Evolutionary conservation across 148 eudicot species (phyloP).

Genomic region (Rhododendron williamsianum): DNA sequence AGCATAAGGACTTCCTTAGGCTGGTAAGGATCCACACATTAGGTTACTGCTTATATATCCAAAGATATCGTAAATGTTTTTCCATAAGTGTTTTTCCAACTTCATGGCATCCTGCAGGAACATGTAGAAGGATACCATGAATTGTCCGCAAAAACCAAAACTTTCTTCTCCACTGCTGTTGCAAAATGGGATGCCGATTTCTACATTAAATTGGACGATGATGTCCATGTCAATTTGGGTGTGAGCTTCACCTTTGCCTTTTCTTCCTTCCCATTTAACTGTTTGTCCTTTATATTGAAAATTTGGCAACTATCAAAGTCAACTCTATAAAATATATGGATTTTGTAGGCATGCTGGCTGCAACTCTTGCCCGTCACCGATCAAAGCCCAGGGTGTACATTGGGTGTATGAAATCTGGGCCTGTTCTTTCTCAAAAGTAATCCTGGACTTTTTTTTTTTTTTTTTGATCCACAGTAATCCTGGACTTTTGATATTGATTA

Average conservation of each 20-base stretch:
- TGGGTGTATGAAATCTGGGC: constrained; percentile 99
- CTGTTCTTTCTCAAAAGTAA: constrained; percentile 87
- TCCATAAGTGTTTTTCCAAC: constrained; percentile 10
- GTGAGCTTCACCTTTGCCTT: constrained; percentile 2
- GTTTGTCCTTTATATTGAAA: not conserved
- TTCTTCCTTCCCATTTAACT: not conserved
- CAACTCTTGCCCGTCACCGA: constrained; percentile 83
- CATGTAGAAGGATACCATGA: constrained; percentile 96
- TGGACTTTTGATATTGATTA: constrained; percentile 1
- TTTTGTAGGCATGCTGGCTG: constrained; percentile 60
- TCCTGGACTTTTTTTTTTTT: constrained; percentile 1
- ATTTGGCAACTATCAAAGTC: not conserved
- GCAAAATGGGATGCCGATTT: constrained; percentile 96
- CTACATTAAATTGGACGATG: constrained; percentile 92
- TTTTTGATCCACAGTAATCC: constrained; percentile 33
- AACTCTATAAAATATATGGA: not conserved
- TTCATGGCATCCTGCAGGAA: constrained; percentile 39
- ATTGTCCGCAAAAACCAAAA: constrained; percentile 89
- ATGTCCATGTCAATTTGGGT: constrained; percentile 95
- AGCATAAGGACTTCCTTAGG: constrained; percentile 86
- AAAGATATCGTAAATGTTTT: not conserved
- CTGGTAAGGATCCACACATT: constrained; percentile 47
- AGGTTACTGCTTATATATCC: not conserved
- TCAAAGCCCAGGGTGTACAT: constrained; percentile 84
- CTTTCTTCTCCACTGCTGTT: constrained; percentile 82